These are phyloP conservation scores for Populus hybrid DNA, from an alignment of 441 rosid genomes.

Conservation along the genomic window DNA sequence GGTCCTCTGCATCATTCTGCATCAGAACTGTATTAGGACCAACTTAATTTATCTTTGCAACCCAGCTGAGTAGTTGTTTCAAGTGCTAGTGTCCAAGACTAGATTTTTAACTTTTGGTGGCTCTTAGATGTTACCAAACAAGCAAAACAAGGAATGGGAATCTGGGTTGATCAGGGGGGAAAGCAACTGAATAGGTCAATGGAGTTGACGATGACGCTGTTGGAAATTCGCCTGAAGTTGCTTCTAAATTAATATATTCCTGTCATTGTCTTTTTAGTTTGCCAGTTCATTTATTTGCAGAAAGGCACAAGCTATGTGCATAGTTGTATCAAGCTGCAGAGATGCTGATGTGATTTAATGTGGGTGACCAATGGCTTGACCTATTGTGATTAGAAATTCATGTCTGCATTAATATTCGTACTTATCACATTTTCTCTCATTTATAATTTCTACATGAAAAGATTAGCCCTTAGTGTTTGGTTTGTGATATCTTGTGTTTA, in stretches of 20 bases:
- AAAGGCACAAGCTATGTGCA: not conserved
- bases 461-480: not conserved
- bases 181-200: not conserved
- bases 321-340: not conserved
- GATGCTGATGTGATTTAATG: not conserved
- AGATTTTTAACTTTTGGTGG: not conserved
- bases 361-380: not conserved
- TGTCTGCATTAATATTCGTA: not conserved
- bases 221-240: not conserved
- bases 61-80: not conserved
- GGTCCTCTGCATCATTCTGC: not conserved
- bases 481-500: conserved; percentile 4
- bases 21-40: not conserved
- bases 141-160: not conserved
- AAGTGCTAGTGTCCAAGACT: not conserved
- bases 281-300: not conserved
- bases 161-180: not conserved
- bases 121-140: not conserved
- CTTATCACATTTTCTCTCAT: not conserved
- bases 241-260: not conserved
- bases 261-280: not conserved
- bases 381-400: not conserved
- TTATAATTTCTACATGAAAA: not conserved
- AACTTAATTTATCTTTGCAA: not conserved
- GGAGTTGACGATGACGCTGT: not conserved